Percentiles rank a stretch among this genome's conserved stretches.
Evolutionary conservation across 2,329 filamentous ascomycete genomes (phyloP).

Genomic region (Sphaerulina vaccinii): DNA sequence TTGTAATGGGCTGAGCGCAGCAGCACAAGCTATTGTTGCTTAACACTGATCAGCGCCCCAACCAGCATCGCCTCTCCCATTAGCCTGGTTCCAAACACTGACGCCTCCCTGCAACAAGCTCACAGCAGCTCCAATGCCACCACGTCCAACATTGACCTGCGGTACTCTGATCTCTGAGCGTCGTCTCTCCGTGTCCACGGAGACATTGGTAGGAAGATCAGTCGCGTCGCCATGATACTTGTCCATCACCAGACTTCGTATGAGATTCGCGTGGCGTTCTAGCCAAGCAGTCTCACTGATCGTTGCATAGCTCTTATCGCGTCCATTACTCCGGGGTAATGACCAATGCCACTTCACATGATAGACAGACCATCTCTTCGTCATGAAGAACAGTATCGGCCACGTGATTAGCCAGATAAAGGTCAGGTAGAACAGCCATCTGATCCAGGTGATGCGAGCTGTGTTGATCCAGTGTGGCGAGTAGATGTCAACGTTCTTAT

Average conservation of each 20-base stretch:
- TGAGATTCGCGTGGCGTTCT: constrained; percentile 60
- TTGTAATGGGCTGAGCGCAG: too few relatives aligned
- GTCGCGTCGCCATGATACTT: constrained; percentile 50
- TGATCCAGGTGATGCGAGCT: constrained; percentile 67
- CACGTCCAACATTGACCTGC: constrained; percentile 24
- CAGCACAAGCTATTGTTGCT: too few relatives aligned
- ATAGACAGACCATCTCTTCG: constrained; percentile 65
- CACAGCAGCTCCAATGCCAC: constrained; percentile 29
- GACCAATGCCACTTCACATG: constrained; percentile 65
- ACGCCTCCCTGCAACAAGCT: constrained; percentile 29
- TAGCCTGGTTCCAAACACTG: constrained; percentile 28
- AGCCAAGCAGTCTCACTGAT: constrained; percentile 58
- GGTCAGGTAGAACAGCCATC: constrained; percentile 64
- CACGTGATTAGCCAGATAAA: constrained; percentile 69
- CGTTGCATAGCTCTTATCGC: constrained; percentile 50
- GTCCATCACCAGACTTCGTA: constrained; percentile 59
- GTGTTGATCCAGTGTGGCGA: constrained; percentile 61
- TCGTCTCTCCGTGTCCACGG: constrained; percentile 40
- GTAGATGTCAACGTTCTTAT: constrained; percentile 61
- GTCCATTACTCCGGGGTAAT: not conserved
- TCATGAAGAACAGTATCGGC: constrained; percentile 68
- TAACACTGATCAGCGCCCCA: constrained; percentile 26
- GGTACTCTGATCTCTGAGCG: constrained; percentile 18
- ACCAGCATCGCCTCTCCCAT: constrained; percentile 19
- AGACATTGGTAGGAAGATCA: constrained; percentile 42